Base-by-base conservation (phyloP, 169 alveolate species). In the Babesia bigemina region DNA sequence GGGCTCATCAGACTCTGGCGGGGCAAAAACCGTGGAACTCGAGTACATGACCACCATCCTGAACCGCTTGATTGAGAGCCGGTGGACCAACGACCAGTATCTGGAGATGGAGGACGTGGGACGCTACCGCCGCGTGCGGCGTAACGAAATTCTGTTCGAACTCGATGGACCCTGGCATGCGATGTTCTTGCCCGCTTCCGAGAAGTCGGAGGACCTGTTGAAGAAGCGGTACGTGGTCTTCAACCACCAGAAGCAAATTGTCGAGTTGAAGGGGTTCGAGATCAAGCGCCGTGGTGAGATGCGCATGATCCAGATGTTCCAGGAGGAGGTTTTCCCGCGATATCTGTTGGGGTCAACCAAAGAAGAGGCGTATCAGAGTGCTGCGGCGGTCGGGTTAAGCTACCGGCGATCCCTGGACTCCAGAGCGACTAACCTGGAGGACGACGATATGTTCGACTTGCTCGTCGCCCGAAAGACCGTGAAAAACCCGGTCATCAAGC, bases 81-180 rank as follows among this genome's bases (percentile, higher is more conserved):
- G 93, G 85, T 97, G 97, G 95, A 93, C 97, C 47, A 98, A 98
- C 77, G 86, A 91, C 75, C 99, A 97, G 82, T 98, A 97, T 75
- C 93, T 97, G 82, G 95, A 91, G 13, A 70, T 66, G 66, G 91
- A 92, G 53, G 88, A 88, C 39, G 48, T 58, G n/a, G 88, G 90
- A 16, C 85, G 75, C 45, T 92, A 92, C 74, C 84, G 91, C 28
- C 90, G 91, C 9, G 79, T 92, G 12, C 92, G 93, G 29, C 98
- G 96, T 77, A 97, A 97, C 96, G 96, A 98, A 36, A 95, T 98
- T 26, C 96, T 96, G 91, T 97, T 97, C 74, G 99, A 97, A 86
- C 93, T 98, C 29, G 99, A 97, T 91, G 99, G 99, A 0, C 99
- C 99, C 16, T 97, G 98, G 94, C 94, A 95, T 78, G 95, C 97